Evolutionary conservation across 2,329 filamentous ascomycete species (phyloP), one percentile per base, ranked within the genome.

Genomic region (Alternaria ethzedia): DNA sequence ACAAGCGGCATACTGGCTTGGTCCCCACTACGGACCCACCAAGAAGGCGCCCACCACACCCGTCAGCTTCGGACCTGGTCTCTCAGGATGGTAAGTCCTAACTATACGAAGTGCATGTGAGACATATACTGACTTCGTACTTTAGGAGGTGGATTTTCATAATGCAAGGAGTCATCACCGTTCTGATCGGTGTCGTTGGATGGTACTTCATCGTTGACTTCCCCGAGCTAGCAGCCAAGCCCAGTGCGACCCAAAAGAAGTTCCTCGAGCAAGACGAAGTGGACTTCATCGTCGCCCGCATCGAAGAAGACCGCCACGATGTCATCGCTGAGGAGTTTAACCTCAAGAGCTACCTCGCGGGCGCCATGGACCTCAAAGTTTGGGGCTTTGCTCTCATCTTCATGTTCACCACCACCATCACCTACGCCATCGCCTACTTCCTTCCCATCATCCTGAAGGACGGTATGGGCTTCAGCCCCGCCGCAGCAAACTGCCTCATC

Each of bases 371-470:
- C 17, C 65, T 73, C 47, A 70, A 74, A 66, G 67, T 70, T 17
- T 70, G 69, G 68, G 64, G 62, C 23, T 74, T 73, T n/a, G 70
- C 70, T 2, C 9, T 45, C 7, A 68, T 74, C 60, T 72, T 70
- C 58, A 70, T 72, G 70, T 62, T 69, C 47, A 69, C 67, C 0
- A 74, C 72, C 10, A 71, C 73, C 5, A 70, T 72, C 10, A 72
- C 71, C 9, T 77, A 77, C 54, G 72, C 73, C 9, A 74, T 77
- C 51, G 70, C 73, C 1, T 76, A 74, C 65, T 76, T 75, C 56
- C 61, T 74, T 0, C 74, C 74, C 11, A 75, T 77, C 56, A 74
- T 77, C 25, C 64, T 75, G 6, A 74, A 73, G 28, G 71, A 72
- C 13, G 73, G 72, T 10, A 76, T 77, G 73, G 69, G 70, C 3